Conservation (phyloP, 1,139 yeast genomes). For the Yamadazyma spencermartinsiae region DNA sequence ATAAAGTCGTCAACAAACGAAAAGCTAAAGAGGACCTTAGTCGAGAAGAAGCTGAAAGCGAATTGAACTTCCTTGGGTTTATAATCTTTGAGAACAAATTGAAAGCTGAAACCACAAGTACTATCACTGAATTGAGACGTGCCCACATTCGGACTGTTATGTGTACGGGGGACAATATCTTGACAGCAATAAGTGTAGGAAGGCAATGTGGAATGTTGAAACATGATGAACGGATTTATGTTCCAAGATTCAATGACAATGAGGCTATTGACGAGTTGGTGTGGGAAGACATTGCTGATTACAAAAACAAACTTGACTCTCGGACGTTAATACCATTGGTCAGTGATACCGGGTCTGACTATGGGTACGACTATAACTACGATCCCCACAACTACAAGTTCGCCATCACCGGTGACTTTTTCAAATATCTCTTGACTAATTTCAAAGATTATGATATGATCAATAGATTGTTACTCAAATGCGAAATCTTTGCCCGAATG, state of each 20-base stretch:
- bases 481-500: slow-evolving; percentile 91
- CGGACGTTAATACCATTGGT: slow-evolving; percentile 55
- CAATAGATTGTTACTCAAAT: slow-evolving; percentile 66
- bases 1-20: slow-evolving; percentile 39
- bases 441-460: slow-evolving; percentile 39
- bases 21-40: slow-evolving; percentile 11
- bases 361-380: slow-evolving; percentile 8
- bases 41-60: slow-evolving; percentile 67
- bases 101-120: slow-evolving; percentile 64
- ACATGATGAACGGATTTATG: slow-evolving; percentile 52
- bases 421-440: slow-evolving; percentile 70
- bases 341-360: slow-evolving; percentile 5
- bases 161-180: slow-evolving; percentile 97
- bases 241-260: slow-evolving; percentile 59
- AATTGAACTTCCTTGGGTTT: slow-evolving; percentile 77
- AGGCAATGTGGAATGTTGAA: slow-evolving; percentile 73
- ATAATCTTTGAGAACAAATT: slow-evolving; percentile 90
- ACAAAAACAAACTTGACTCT: slow-evolving; percentile 56
- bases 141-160: slow-evolving; percentile 83
- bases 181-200: slow-evolving; percentile 94
- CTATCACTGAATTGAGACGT: slow-evolving; percentile 53
- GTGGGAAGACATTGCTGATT: slow-evolving; percentile 69
- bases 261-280: slow-evolving; percentile 35
- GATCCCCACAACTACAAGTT: slow-evolving; percentile 51
- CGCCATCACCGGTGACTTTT: slow-evolving; percentile 92